phyloP scores from a whole-genome alignment of 192 early-diverging fungal species.

The Cetraspora pellucida region DNA sequence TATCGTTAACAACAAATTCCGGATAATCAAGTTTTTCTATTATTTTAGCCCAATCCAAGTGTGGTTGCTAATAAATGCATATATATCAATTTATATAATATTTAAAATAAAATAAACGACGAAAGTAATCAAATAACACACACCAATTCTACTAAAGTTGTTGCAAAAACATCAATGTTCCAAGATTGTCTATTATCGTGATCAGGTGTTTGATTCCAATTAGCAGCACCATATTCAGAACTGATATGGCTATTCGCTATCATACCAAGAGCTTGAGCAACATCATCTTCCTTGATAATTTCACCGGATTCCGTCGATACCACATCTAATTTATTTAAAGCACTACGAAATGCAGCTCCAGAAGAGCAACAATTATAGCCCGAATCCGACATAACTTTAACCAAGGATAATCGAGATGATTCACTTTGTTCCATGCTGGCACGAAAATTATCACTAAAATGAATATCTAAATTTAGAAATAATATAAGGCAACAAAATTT shows the following conservation, averaged over 20 bases:
- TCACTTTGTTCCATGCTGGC: conserved; percentile 37
- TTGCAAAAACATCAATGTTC: conserved; percentile 67
- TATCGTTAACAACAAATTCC: conserved; percentile 60
- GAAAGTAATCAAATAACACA: no score
- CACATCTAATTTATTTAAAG: conserved; percentile 46
- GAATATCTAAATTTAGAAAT: not conserved
- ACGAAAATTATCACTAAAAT: conserved; percentile 2
- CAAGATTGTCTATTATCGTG: conserved; percentile 51
- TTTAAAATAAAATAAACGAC: no score
- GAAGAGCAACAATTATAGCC: conserved; percentile 56
- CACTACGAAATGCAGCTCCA: conserved; percentile 41
- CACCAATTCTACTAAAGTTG: conserved; percentile 57
- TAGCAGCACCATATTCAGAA: conserved; percentile 39
- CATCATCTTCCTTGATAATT: conserved; percentile 49
- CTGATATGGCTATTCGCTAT: conserved; percentile 59
- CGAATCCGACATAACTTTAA: conserved; percentile 53
- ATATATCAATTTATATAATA: not conserved
- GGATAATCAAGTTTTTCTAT: conserved; percentile 64
- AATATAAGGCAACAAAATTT: conserved; percentile 1
- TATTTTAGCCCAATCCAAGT: conserved; percentile 65
- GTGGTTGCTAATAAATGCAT: conserved; percentile 44
- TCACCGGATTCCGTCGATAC: conserved; percentile 31
- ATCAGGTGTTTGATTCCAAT: conserved; percentile 32
- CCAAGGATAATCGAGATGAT: conserved; percentile 35
- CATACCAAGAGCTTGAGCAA: conserved; percentile 65